Base-by-base conservation (phyloP, 495 filamentous ascomycete genomes). In the Extremus antarcticus region DNA sequence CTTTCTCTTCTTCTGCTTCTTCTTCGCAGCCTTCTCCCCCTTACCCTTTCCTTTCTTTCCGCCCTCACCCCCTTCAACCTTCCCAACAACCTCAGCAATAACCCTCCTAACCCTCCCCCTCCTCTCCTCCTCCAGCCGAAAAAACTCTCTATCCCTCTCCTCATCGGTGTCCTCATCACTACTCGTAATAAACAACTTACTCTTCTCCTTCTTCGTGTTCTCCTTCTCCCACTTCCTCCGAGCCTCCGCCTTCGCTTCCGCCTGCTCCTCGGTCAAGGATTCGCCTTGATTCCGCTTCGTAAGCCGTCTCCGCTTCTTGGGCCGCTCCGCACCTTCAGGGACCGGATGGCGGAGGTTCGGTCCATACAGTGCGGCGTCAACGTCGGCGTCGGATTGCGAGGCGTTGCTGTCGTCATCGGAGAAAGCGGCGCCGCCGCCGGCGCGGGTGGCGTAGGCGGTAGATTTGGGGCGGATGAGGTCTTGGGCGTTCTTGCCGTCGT, bases 141-240 rank as follows among this genome's bases (percentile, higher is more conserved):
- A 94, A 66, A 92, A 94, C 40, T 77, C 76, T 51, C 66, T 67
- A 63, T 87, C 80, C 39, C 73, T 72, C 48, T 84, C 82, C 32
- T 76, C 78, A 59, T 76, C 81, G 51, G 85, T 84, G n/a, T 75
- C 80, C 57, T 94, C 88, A 53, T 92, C 88, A 57, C 82, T 87
- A 35, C 81, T 78, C 57, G 83, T 76, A 35, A 98, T 84, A 66
- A 81, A 94, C 39, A 91, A 68, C 19, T 80, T 80, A 65, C 85
- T 90, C 75, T 95, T 96, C 67, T 94, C 87, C 66, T 85, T 84
- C 19, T 73, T 73, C 54, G 78, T 74, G 65, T 87, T 75, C 54
- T 73, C 70, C n/a, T 61, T 55, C 50, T 73, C 65, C 58, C 67
- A 61, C 39, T 58, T 64, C 62, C 60, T 47, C 43, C 41, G 51